These are phyloP conservation scores for Aeschynomene evenia DNA, from an alignment of 306 rosid genomes.

Conservation along the genomic window DNA sequence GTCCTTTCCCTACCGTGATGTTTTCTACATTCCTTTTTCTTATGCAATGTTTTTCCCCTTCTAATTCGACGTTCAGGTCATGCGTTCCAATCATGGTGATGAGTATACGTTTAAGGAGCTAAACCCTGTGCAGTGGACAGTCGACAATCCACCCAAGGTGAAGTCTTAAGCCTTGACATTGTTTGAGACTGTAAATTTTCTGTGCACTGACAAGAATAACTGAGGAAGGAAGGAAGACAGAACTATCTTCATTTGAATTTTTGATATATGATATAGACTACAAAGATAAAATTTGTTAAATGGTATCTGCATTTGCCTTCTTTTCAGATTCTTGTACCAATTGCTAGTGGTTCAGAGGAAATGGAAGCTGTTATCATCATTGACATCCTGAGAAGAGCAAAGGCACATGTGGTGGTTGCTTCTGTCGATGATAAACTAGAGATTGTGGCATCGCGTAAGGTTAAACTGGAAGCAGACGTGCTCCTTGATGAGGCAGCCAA, in stretches of 20 bases:
- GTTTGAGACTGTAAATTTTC: not conserved
- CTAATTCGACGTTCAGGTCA: conserved; percentile 47
- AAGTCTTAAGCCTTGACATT: conserved; percentile 16
- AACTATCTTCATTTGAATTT: not conserved
- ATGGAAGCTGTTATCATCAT: conserved; percentile 88
- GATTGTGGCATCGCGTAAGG: conserved; percentile 70
- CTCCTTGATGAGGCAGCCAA: conserved; percentile 75
- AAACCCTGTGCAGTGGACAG: conserved; percentile 77
- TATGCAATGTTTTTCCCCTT: conserved; percentile 14
- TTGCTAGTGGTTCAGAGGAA: conserved; percentile 89
- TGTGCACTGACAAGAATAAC: not conserved
- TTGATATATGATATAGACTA: not conserved
- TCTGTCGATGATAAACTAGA: conserved; percentile 73
- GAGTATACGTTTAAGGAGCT: conserved; percentile 63
- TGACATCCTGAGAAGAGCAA: conserved; percentile 75
- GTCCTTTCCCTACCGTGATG: not conserved
- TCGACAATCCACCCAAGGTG: conserved; percentile 68
- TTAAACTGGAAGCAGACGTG: conserved; percentile 80
- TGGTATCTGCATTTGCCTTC: conserved; percentile 26
- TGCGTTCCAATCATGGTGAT: conserved; percentile 72
- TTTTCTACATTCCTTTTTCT: not conserved
- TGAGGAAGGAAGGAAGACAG: not conserved
- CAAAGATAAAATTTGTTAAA: not conserved
- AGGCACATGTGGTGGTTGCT: conserved; percentile 86
- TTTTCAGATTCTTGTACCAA: conserved; percentile 84